These are phyloP conservation scores for Rhizopogon rudus DNA, from an alignment of 768 basidiomycete genomes.

Conservation along the genomic window DNA sequence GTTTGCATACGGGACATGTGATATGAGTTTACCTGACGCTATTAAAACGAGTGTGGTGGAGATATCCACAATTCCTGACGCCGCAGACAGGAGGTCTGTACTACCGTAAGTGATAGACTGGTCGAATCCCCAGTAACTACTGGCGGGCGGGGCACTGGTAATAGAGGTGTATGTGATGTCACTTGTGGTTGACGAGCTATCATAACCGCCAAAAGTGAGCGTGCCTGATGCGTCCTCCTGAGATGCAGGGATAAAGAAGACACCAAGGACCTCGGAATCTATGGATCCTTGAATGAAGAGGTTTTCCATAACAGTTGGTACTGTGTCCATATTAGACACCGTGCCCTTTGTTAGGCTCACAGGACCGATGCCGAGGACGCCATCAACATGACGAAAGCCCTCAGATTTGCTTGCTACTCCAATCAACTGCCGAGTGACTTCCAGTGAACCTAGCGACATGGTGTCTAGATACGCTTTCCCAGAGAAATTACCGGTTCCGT, in stretches of 20 bases:
- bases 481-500: conserved; percentile 16
- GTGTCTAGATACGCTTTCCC: conserved; percentile 15
- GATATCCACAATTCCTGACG: conserved; percentile 31
- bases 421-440: conserved; percentile 23
- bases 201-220: conserved; percentile 32
- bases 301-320: conserved; percentile 29
- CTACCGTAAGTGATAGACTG: conserved; percentile 24
- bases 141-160: conserved; percentile 26
- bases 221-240: conserved; percentile 25
- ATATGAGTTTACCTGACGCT: conserved; percentile 5
- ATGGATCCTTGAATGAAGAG: conserved; percentile 25
- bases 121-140: conserved; percentile 31
- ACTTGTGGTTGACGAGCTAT: conserved; percentile 27
- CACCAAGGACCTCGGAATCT: conserved; percentile 16
- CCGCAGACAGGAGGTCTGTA: conserved; percentile 17
- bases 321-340: not conserved
- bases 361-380: conserved; percentile 20
- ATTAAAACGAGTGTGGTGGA: conserved; percentile 28
- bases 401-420: conserved; percentile 22
- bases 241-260: conserved; percentile 28
- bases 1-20: conserved; percentile 3
- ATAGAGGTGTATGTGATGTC: conserved; percentile 24
- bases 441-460: conserved; percentile 9
- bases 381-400: conserved; percentile 28
- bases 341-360: not conserved